Percentiles rank a stretch among this genome's conserved stretches.
Conservation (phyloP, 257 asterid genomes). For the Fraxinus excelsior region DNA sequence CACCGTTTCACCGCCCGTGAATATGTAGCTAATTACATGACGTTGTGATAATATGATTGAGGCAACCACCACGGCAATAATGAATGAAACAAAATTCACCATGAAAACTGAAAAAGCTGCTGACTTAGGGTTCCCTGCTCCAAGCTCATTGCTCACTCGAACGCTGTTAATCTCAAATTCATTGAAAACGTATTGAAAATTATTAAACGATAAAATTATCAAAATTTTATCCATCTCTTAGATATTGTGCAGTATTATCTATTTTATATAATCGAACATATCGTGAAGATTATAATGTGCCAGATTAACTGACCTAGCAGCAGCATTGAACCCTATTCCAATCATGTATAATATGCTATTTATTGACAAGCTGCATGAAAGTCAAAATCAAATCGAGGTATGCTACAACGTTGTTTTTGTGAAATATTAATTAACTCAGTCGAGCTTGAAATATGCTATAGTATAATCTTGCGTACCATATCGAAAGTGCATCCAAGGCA, state of each 20-base stretch:
- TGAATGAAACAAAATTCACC: conserved; percentile 43
- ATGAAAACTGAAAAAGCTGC: conserved; percentile 51
- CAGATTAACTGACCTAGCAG: conserved; percentile 44
- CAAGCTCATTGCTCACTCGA: conserved; percentile 64
- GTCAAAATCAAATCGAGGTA: neutral
- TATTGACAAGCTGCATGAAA: conserved; percentile 46
- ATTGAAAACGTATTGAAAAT: no score
- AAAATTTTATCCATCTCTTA: no score
- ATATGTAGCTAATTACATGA: conserved; percentile 51
- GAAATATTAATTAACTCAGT: no score
- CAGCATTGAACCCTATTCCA: conserved; percentile 61
- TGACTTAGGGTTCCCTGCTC: conserved; percentile 56
- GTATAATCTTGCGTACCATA: conserved; percentile 29
- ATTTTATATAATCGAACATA: no score
- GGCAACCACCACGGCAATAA: conserved; percentile 41
- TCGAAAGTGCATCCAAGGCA: conserved; percentile 34
- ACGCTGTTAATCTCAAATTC: conserved; percentile 32
- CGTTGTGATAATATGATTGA: conserved; percentile 36
- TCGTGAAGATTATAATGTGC: no score
- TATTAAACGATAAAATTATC: no score
- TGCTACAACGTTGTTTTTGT: no score
- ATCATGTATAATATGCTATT: conserved; percentile 49
- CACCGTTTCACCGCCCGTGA: conserved; percentile 57
- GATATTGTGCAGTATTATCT: no score
- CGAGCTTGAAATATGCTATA: neutral